A percentile compares a stretch with the other conserved stretches of the same genome.
These are phyloP conservation scores for Stephanodiscus triporus DNA, from an alignment of 108 stramenopile species.

Conservation along the genomic window DNA sequence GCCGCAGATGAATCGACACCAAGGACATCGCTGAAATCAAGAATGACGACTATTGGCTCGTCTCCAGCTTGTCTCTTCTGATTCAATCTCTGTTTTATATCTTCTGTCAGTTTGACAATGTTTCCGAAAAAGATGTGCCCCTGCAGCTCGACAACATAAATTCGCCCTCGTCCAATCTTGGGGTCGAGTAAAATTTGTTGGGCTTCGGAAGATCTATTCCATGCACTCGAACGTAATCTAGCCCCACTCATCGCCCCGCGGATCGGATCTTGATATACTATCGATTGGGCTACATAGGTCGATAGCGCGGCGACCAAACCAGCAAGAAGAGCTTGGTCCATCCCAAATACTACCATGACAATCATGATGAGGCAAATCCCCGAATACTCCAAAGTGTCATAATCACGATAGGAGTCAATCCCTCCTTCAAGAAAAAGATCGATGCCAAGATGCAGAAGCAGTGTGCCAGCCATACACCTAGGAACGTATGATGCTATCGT, in stretches of 20 bases:
- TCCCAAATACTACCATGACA: slow-evolving; percentile 73
- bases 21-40: slow-evolving; percentile 68
- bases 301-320: slow-evolving; percentile 65
- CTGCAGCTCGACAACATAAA: slow-evolving; percentile 68
- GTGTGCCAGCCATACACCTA: slow-evolving; percentile 51
- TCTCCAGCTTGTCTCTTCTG: slow-evolving; percentile 26
- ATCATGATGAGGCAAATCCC: slow-evolving; percentile 73
- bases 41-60: slow-evolving; percentile 55
- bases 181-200: slow-evolving; percentile 53
- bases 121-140: slow-evolving; percentile 79
- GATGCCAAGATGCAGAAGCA: slow-evolving; percentile 51
- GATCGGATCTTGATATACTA: slow-evolving; percentile 64
- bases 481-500: slow-evolving; percentile 28
- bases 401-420: slow-evolving; percentile 24
- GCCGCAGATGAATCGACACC: slow-evolving; percentile 78
- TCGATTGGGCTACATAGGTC: slow-evolving; percentile 64
- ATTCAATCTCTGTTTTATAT: slow-evolving; percentile 44
- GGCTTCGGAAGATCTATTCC: slow-evolving; percentile 54
- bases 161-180: slow-evolving; percentile 52
- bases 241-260: slow-evolving; percentile 69
- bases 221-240: slow-evolving; percentile 57
- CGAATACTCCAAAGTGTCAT: slow-evolving; percentile 55
- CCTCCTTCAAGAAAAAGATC: slow-evolving; percentile 49
- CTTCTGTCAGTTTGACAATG: slow-evolving; percentile 58
- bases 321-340: slow-evolving; percentile 71